Conservation (phyloP, 2,329 filamentous ascomycete genomes). For the Venturia asperata region DNA sequence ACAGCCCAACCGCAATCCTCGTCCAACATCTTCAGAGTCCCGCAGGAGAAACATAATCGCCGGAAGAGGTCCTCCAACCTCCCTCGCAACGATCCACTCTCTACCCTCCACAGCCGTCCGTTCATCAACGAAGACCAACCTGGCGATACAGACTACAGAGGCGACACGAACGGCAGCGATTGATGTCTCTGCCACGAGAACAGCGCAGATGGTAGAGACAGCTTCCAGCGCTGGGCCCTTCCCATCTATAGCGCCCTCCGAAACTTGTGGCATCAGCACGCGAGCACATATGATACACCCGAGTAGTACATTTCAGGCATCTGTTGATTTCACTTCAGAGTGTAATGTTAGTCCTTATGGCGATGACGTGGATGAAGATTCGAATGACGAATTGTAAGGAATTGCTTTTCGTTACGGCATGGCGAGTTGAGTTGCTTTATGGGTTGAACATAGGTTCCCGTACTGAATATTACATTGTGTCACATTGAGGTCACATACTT, state of each 20-base stretch:
- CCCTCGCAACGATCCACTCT: not conserved
- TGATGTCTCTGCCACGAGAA: not conserved
- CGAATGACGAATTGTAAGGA: not conserved
- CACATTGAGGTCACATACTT: no score
- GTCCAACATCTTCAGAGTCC: not conserved
- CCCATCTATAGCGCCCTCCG: not conserved
- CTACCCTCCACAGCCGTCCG: not conserved
- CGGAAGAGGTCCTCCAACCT: not conserved
- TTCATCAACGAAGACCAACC: conserved; percentile 9
- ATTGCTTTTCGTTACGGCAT: no score
- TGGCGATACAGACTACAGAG: not conserved
- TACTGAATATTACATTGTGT: no score
- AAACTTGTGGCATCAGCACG: not conserved
- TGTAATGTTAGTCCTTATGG: not conserved
- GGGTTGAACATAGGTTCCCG: no score
- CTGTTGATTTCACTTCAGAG: not conserved
- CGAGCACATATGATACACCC: not conserved
- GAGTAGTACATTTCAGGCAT: no score
- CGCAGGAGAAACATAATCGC: not conserved
- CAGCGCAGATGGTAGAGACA: not conserved
- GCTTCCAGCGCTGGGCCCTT: not conserved
- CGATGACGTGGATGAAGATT: not conserved
- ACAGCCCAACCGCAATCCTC: not conserved
- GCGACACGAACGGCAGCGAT: not conserved
- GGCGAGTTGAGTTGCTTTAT: no score